Evolutionary conservation across 345 rosid species (phyloP).

Genomic region (Kernera saxatilis): DNA sequence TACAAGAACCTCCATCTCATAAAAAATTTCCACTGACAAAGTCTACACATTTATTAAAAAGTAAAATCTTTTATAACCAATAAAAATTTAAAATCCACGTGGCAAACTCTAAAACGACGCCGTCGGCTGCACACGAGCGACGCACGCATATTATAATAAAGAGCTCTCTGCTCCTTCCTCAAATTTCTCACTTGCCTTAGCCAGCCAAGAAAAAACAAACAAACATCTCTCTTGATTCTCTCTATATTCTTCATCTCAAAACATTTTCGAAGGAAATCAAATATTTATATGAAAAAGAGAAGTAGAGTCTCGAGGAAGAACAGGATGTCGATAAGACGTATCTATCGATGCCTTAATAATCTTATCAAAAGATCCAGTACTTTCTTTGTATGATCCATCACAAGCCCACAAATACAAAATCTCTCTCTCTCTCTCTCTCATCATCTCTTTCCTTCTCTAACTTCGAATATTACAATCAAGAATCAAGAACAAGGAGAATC

Average conservation of each 20-base stretch:
- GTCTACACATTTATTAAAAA: neutral
- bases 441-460: neutral
- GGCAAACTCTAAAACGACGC: conserved; percentile 10
- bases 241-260: neutral
- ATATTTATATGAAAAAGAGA: neutral
- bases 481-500: conserved; percentile 21
- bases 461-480: neutral
- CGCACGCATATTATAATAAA: neutral
- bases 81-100: neutral
- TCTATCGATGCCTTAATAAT: conserved; percentile 22
- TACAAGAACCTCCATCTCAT: neutral
- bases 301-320: neutral
- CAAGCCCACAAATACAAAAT: neutral
- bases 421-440: neutral
- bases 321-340: conserved; percentile 15
- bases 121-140: conserved; percentile 12
- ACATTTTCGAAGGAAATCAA: neutral
- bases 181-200: neutral
- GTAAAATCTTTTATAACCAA: neutral
- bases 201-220: neutral
- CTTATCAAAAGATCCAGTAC: conserved; percentile 23
- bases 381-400: neutral
- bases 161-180: neutral
- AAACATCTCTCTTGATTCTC: neutral
- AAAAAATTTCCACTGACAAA: neutral